These are phyloP conservation scores for rapeseed (Brassica napus) DNA, from an alignment of 345 rosid species.

Conservation along the genomic window DNA sequence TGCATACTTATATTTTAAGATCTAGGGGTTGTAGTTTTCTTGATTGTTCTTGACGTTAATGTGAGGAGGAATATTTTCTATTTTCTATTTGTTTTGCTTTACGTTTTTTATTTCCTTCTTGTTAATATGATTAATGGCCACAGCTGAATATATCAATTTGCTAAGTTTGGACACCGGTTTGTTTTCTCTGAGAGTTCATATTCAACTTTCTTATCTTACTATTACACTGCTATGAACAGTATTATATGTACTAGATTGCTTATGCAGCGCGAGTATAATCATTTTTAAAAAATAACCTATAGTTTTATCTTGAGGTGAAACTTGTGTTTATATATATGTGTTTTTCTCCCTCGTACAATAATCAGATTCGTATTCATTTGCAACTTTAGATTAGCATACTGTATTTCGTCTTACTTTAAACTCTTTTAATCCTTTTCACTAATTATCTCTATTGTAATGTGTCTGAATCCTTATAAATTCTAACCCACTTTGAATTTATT, in stretches of 20 bases:
- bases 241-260: background rate
- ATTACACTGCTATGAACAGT: background rate
- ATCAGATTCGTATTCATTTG: background rate
- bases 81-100: background rate
- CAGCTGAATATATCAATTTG: background rate
- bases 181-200: background rate
- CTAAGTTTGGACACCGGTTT: background rate
- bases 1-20: constrained; percentile 4
- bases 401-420: background rate
- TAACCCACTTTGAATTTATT: background rate
- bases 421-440: background rate
- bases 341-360: background rate
- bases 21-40: constrained; percentile 22
- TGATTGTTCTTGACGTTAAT: constrained; percentile 23
- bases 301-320: background rate
- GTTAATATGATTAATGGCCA: background rate
- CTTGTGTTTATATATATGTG: background rate
- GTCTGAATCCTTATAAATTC: background rate
- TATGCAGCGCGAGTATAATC: background rate
- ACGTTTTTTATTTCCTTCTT: background rate
- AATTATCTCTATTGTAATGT: background rate
- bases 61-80: background rate
- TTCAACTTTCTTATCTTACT: background rate
- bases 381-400: background rate
- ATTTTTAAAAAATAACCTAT: too few relatives aligned